Evolutionary conservation across 164 flowering plant species (phyloP).

Genomic region (Nelumbo lutea): DNA sequence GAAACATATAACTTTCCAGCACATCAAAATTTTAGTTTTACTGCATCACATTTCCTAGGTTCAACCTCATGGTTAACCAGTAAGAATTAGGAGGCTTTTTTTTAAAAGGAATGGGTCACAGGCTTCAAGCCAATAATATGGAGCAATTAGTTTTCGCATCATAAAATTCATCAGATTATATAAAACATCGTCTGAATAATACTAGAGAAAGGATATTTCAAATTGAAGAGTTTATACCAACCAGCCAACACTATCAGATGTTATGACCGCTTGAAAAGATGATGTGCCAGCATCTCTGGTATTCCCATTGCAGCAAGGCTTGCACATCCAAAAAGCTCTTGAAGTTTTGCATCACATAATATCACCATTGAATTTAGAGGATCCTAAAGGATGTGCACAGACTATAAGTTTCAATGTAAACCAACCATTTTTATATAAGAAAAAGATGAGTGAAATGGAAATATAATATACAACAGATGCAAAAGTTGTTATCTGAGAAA

Average conservation of each 20-base stretch:
- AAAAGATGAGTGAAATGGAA: background rate
- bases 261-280: conserved; percentile 53
- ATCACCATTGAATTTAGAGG: conserved; percentile 55
- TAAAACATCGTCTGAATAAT: background rate
- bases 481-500: background rate
- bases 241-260: conserved; percentile 29
- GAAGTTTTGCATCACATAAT: conserved; percentile 72
- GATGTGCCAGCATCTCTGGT: conserved; percentile 56
- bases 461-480: background rate
- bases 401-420: background rate
- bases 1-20: too few species aligned
- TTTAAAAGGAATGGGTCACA: background rate
- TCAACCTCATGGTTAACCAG: too few species aligned
- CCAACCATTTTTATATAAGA: background rate
- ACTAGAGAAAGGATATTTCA: background rate
- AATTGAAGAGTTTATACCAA: conserved; percentile 18
- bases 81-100: too few species aligned
- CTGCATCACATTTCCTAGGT: too few species aligned
- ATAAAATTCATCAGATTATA: background rate
- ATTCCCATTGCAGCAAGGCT: conserved; percentile 66
- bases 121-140: background rate
- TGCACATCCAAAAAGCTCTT: conserved; percentile 76
- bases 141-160: background rate
- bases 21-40: too few species aligned
- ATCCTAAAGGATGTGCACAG: conserved; percentile 41